phyloP scores from a whole-genome alignment of 129 eudicot species.

The Saussurea involucrata region DNA sequence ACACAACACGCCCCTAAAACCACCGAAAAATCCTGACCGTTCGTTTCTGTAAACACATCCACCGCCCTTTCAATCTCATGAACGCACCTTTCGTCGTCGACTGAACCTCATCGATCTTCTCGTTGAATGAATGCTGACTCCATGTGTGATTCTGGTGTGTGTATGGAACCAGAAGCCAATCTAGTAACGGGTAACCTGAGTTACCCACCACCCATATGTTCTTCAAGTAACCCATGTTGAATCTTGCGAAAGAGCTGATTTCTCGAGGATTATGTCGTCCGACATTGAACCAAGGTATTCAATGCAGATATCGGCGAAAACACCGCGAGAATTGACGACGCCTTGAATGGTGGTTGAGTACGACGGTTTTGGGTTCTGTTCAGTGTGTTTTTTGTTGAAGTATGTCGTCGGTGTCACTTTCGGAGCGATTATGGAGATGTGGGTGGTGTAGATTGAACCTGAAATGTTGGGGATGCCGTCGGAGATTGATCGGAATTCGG shows the following conservation, averaged over 20 bases:
- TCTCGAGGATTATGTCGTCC: slow-evolving; percentile 63
- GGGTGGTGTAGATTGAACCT: slow-evolving; percentile 41
- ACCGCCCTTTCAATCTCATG: slow-evolving; percentile 61
- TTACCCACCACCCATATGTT: slow-evolving; percentile 48
- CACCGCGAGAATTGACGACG: slow-evolving; percentile 40
- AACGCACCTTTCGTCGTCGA: slow-evolving; percentile 57
- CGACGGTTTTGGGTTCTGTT: slow-evolving; percentile 32
- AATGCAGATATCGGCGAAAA: slow-evolving; percentile 59
- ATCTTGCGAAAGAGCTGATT: slow-evolving; percentile 58
- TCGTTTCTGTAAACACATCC: slow-evolving; percentile 73
- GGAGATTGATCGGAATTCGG: slow-evolving; percentile 36
- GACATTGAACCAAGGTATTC: slow-evolving; percentile 83
- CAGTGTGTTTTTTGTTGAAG: slow-evolving; percentile 33
- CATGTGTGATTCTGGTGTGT: slow-evolving; percentile 62
- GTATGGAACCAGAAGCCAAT: slow-evolving; percentile 70
- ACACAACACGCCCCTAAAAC: slow-evolving; percentile 83
- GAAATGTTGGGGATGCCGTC: slow-evolving; percentile 55
- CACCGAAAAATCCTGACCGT: slow-evolving; percentile 75
- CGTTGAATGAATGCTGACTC: slow-evolving; percentile 71
- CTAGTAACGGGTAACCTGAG: slow-evolving; percentile 43
- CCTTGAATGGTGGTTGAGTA: slow-evolving; percentile 41
- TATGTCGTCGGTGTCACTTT: slow-evolving; percentile 18
- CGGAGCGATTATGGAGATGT: slow-evolving; percentile 40
- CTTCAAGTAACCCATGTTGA: slow-evolving; percentile 40
- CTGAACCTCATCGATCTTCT: slow-evolving; percentile 53